These are phyloP conservation scores for Akanthomyces lecanii DNA, from an alignment of 2,329 filamentous ascomycete genomes.

Conservation along the genomic window DNA sequence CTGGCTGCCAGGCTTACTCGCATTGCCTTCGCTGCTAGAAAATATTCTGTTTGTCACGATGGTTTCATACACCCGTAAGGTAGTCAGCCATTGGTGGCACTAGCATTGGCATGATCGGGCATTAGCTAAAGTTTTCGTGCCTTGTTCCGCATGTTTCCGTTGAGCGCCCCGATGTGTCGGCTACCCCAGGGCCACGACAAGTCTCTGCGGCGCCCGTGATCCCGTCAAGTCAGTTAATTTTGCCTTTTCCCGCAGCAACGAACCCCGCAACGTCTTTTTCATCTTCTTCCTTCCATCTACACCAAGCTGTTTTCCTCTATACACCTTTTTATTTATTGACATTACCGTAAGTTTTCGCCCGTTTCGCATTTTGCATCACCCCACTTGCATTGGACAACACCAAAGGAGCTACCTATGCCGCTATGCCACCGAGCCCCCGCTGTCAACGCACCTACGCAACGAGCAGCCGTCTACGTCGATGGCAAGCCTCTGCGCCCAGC, in stretches of 20 bases:
- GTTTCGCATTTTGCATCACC: not conserved
- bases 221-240: slow-evolving; percentile 6
- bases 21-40: not conserved
- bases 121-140: slow-evolving; percentile 12
- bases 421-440: not conserved
- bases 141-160: slow-evolving; percentile 17
- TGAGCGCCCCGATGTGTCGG: not conserved
- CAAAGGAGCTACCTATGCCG: not conserved
- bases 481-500: not conserved
- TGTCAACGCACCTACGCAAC: not conserved
- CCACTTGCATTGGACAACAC: not conserved
- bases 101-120: not conserved
- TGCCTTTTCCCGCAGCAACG: not conserved
- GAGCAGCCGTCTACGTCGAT: not conserved
- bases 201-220: slow-evolving; percentile 7
- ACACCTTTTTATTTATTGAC: not conserved
- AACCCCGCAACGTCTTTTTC: slow-evolving; percentile 1
- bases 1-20: not conserved
- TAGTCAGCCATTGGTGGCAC: not conserved
- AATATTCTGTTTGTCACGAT: not conserved
- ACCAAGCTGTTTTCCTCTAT: not conserved
- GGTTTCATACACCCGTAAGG: not conserved
- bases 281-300: slow-evolving; percentile 5
- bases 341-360: slow-evolving; percentile 2
- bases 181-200: not conserved